Evolutionary conservation across 169 alveolate species (phyloP), one percentile per base, ranked within the genome.

Genomic region (Eimeria acervulina): DNA sequence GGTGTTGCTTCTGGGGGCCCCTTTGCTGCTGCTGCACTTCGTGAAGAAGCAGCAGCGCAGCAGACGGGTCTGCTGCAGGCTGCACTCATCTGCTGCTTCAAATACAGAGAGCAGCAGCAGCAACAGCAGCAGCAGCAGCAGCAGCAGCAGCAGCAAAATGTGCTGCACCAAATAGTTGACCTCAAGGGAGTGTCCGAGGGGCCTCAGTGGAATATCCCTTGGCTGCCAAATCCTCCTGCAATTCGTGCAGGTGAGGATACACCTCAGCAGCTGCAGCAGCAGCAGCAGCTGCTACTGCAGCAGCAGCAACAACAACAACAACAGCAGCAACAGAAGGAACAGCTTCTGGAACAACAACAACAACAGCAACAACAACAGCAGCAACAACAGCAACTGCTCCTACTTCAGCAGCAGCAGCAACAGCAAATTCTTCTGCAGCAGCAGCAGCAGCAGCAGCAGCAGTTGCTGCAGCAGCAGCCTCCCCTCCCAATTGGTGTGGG

Each of bases 211-310:
- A 31, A 21, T 38, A 72, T 72, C 84, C 84, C 84, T 21, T 72
- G 84, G 84, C 47, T 72, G 23, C 84, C 84, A 38, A 72, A 38
- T 31, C 84, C 84, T 21, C 84, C 84, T 44, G 12, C 40, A 13
- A 21, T 72, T 31, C 21, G 28, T 31, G 59, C 59, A n/a, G n/a
- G n/a, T n/a, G n/a, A n/a, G 7, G 59, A 51, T 51, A 51, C 59
- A 51, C 59, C 15, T 17, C 59, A 51, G 59, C 59, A 51, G 55
- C 55, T 7, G 2, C 59, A 51, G 59, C 21, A 51, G 15, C 59
- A 78, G 42, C 66, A 78, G 63, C 89, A 78, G 89, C 89, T 13
- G 31, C 89, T 38, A 63, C 89, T 38, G 66, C 89, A 40, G 66
- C 89, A 40, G 28, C 31, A 36, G 89, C 36, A 19, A n/a, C 89